These are phyloP conservation scores for Rhodotorula sp. DNA, from an alignment of 1,284 basidiomycete genomes.

Conservation along the genomic window DNA sequence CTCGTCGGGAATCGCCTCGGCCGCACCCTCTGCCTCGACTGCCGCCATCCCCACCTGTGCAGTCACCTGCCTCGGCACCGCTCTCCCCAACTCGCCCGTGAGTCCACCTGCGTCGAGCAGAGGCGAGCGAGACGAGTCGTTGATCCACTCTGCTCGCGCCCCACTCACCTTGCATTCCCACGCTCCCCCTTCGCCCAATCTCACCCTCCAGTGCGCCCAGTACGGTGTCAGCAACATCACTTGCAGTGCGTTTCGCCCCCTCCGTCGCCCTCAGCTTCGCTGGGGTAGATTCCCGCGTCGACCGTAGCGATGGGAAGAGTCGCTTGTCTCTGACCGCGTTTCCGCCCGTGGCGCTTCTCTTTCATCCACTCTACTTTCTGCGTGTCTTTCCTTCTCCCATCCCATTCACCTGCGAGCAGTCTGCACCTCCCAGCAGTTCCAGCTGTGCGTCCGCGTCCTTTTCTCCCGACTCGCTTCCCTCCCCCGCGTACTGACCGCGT, in stretches of 20 bases:
- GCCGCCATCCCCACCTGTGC: conserved; percentile 15
- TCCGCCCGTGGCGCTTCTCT: not conserved
- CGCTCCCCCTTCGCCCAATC: not conserved
- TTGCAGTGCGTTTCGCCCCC: conserved; percentile 9
- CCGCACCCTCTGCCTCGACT: not conserved
- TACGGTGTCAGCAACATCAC: conserved; percentile 18
- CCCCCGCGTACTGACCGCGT: not conserved
- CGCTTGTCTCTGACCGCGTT: not conserved
- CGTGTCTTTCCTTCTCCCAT: too few relatives aligned
- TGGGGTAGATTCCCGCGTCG: too few relatives aligned
- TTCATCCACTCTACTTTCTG: not conserved
- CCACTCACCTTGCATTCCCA: not conserved
- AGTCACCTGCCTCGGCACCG: conserved; percentile 8
- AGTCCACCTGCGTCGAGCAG: not conserved
- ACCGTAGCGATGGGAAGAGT: too few relatives aligned
- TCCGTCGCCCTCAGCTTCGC: not conserved
- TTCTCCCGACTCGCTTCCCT: not conserved
- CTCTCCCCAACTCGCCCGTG: conserved; percentile 11
- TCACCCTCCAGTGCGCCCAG: conserved; percentile 12
- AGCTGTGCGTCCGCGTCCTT: not conserved
- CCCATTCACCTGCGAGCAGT: not conserved
- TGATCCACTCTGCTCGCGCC: not conserved
- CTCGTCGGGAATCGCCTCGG: not conserved
- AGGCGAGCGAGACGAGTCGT: not conserved
- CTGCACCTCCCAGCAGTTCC: conserved; percentile 21